Percentiles rank a stretch among this genome's conserved stretches.
Conservation (phyloP, 2,329 filamentous ascomycete species). For the Aspergillus uvarum region DNA sequence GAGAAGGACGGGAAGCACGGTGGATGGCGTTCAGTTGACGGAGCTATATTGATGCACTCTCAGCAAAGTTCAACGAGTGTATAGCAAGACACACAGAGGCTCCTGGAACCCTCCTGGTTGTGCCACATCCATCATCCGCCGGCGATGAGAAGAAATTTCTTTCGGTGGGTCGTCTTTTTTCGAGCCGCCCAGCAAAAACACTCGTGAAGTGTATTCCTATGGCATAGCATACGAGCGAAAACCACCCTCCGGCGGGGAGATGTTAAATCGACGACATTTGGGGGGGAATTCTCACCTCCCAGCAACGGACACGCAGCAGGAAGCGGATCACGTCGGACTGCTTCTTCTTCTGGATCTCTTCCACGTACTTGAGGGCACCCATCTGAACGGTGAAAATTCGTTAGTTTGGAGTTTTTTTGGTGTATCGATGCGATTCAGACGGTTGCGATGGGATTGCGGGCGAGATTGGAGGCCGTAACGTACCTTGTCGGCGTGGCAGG, state of each 20-base stretch:
- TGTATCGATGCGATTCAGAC: neutral
- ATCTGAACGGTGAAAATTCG: slow-evolving; percentile 57
- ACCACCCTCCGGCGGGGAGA: slow-evolving; percentile 28
- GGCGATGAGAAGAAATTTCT: slow-evolving; percentile 19
- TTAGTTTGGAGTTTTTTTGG: neutral
- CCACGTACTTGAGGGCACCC: slow-evolving; percentile 99
- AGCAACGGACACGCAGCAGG: slow-evolving; percentile 99
- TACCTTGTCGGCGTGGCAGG: slow-evolving; percentile 48
- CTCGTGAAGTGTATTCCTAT: slow-evolving; percentile 26
- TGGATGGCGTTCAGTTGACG: slow-evolving; percentile 99
- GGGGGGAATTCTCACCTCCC: slow-evolving; percentile 69
- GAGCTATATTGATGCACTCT: slow-evolving; percentile 99
- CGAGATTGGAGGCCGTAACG: slow-evolving; percentile 19
- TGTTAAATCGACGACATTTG: slow-evolving; percentile 37
- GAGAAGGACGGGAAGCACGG: slow-evolving; percentile 95
- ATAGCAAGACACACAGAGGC: slow-evolving; percentile 66
- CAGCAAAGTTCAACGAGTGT: slow-evolving; percentile 99
- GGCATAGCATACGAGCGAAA: slow-evolving; percentile 35
- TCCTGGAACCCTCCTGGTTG: slow-evolving; percentile 27
- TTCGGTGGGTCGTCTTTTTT: slow-evolving; percentile 11
- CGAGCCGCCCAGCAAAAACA: slow-evolving; percentile 33
- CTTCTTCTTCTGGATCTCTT: slow-evolving; percentile 99
- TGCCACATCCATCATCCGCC: slow-evolving; percentile 49
- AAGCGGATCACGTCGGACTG: slow-evolving; percentile 99
- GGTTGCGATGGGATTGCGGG: neutral